Evolutionary conservation across 148 eudicot genomes (phyloP).

Genomic region (Chenopodium berlandieri): DNA sequence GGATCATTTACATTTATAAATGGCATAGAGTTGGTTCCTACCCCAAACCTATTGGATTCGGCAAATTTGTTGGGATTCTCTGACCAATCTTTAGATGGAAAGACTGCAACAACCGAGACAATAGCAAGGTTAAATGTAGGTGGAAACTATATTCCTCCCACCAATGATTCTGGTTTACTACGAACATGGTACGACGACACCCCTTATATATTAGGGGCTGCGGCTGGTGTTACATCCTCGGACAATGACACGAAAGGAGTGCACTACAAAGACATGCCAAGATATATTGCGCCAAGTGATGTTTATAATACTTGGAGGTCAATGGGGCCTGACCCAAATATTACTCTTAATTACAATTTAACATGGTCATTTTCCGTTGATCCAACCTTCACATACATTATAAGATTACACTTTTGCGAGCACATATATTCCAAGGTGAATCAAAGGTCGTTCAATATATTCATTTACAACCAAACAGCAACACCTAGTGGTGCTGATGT

Average conservation of each 20-base stretch:
- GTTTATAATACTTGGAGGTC: conserved; percentile 63
- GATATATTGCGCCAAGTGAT: conserved; percentile 52
- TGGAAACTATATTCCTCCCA: conserved; percentile 61
- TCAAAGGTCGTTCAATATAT: conserved; percentile 64
- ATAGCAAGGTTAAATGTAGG: conserved; percentile 75
- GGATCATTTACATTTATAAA: conserved; percentile 64
- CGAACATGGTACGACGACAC: conserved; percentile 93
- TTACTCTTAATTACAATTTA: conserved; percentile 54
- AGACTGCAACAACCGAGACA: conserved; percentile 39
- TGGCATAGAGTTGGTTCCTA: conserved; percentile 67
- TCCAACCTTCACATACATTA: conserved; percentile 53
- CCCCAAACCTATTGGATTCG: conserved; percentile 43
- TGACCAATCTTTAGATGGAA: conserved; percentile 29
- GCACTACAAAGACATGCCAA: conserved; percentile 28
- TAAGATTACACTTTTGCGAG: conserved; percentile 84
- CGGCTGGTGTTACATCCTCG: conserved; percentile 43
- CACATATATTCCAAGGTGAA: conserved; percentile 40
- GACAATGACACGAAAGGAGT: conserved; percentile 34
- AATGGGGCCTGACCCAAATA: conserved; percentile 63
- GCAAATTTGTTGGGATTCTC: conserved; percentile 45
- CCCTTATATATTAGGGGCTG: conserved; percentile 54
- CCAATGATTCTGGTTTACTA: conserved; percentile 63
- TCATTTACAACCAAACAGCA: conserved; percentile 64
- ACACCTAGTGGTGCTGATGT: conserved; percentile 45
- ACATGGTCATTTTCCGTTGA: conserved; percentile 74